Base-by-base conservation (phyloP, 179 eudicot species). In the Amaranthus tricolor region DNA sequence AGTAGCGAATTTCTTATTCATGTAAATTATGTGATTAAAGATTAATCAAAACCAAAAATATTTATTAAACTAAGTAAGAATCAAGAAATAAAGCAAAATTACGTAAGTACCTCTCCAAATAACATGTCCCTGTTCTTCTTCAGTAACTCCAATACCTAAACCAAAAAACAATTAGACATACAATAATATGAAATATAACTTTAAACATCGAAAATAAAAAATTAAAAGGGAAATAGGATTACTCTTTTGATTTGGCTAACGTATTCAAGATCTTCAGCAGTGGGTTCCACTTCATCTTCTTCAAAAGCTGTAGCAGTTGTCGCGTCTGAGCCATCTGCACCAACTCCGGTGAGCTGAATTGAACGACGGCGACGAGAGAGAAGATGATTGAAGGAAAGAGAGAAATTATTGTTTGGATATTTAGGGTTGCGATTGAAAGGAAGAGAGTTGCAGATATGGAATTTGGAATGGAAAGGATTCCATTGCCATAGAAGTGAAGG, bases 91-190 rank as follows among this genome's bases (percentile, higher is more conserved):
- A 70, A 19, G 15, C 51, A 47, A 31, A 21, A 24, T 43, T 3
- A 71, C 58, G 47, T 58, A 49, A 13, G 31, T 80, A 93, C 98
- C 96, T 94, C 98, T 48, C 90, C 89, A 72, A 79, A 94, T 15
- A 87, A 75, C 98, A 94, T 94, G 83, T 94, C 97, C 77, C 98
- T 85, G 78, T 90, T 94, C 74, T 84, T 94, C 86, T 17, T 90
- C 40, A 94, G 92, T 70, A 90, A 87, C 87, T 92, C 96, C 94
- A 91, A 85, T 47, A 94, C 97, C 96, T 94, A 68, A 19, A 73
- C 68, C 68, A 75, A 52, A 68, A 71, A 24, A 57, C 54, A 62
- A 72, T 68, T 0, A 10, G 31, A 3, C 57, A 45, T 15, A 4
- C 0, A 72, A 47, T 17, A 15, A 19, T 8, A 50, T 12, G 0